Evolutionary conservation across 2,329 filamentous ascomycete genomes (phyloP).

Genomic region (Nemania serpens): DNA sequence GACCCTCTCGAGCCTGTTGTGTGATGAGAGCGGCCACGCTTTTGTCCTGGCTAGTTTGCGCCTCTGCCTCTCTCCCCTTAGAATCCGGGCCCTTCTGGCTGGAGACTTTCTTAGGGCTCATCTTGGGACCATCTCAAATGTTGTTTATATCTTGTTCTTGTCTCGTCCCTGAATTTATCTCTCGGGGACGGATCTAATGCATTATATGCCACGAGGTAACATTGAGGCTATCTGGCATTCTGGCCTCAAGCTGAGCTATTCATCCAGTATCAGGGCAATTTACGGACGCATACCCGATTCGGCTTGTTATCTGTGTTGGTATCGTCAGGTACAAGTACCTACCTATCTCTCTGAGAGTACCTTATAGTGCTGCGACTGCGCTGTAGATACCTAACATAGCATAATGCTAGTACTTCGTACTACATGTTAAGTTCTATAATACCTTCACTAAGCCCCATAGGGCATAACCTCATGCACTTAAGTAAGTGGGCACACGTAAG

Average conservation of each 20-base stretch:
- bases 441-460: no score
- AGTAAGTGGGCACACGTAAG: no score
- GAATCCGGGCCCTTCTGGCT: slow-evolving; percentile 14
- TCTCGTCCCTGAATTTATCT: background rate
- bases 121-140: slow-evolving; percentile 20
- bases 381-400: no score
- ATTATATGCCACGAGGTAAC: slow-evolving; percentile 3
- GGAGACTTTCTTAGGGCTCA: slow-evolving; percentile 23
- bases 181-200: background rate
- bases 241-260: slow-evolving; percentile 22
- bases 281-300: slow-evolving; percentile 29
- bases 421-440: no score
- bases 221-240: slow-evolving; percentile 38
- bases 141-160: background rate
- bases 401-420: no score
- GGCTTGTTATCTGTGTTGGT: slow-evolving; percentile 1
- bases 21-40: slow-evolving; percentile 37
- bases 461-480: no score
- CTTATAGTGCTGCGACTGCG: background rate
- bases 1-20: slow-evolving; percentile 43
- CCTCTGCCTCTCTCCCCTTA: slow-evolving; percentile 20
- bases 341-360: background rate
- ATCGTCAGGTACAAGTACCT: background rate
- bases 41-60: slow-evolving; percentile 23
- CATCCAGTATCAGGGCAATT: slow-evolving; percentile 31